These are phyloP conservation scores for Knufia fluminis DNA, from an alignment of 2,329 filamentous ascomycete genomes.

Conservation along the genomic window DNA sequence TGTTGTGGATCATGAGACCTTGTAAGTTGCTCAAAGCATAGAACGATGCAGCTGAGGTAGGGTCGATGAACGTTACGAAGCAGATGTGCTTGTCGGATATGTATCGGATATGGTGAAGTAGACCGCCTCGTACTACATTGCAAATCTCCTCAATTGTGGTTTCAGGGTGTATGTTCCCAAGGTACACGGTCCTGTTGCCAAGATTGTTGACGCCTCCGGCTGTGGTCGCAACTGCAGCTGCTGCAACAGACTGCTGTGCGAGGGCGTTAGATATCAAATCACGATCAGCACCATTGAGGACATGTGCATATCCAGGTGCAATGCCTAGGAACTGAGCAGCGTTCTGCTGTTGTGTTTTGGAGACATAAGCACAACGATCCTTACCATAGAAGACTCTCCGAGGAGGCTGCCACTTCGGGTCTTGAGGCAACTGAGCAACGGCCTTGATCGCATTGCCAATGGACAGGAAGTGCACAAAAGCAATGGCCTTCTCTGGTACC, in stretches of 20 bases:
- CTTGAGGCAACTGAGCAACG: constrained; percentile 89
- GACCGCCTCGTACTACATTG: constrained; percentile 91
- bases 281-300: constrained; percentile 89
- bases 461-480: constrained; percentile 93
- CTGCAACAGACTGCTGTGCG: constrained; percentile 94
- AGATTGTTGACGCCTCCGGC: constrained; percentile 96
- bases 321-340: constrained; percentile 97
- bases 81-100: constrained; percentile 99
- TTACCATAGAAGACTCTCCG: constrained; percentile 98
- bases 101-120: constrained; percentile 96
- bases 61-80: constrained; percentile 98
- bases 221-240: constrained; percentile 90
- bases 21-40: constrained; percentile 96
- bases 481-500: constrained; percentile 94
- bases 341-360: constrained; percentile 98
- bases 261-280: constrained; percentile 94
- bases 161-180: constrained; percentile 97
- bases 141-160: constrained; percentile 99
- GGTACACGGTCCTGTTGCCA: constrained; percentile 92
- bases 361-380: constrained; percentile 95
- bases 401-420: constrained; percentile 91
- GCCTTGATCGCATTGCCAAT: constrained; percentile 98
- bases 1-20: constrained; percentile 98
- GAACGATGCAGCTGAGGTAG: constrained; percentile 93
- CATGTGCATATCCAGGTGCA: constrained; percentile 89